Evolutionary conservation across 345 rosid genomes (phyloP), one percentile per base, ranked within the genome.

Genomic region (Hypericum perforatum): DNA sequence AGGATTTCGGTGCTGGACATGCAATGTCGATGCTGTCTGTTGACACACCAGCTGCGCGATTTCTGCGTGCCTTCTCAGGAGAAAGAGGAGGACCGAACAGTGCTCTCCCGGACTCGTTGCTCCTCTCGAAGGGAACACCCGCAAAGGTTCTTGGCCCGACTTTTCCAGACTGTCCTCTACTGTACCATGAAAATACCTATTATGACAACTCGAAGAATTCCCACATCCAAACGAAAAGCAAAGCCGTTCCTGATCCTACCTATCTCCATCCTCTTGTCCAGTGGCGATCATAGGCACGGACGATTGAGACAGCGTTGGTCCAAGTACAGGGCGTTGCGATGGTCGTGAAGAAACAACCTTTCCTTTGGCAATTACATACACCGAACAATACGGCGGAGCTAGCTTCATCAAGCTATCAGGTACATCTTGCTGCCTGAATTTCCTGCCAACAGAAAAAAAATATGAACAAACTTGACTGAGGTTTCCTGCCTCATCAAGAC

Each of bases 281-380:
- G 38, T 5, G 41, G 47, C 5, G 71, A 39, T 15, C 83, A 76
- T 61, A 43, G 60, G 66, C 69, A 84, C 40, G 89, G 85, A 10
- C 81, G 95, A 36, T 22, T 22, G 62, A n/a, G 16, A 75, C 73
- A 37, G 75, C 63, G 61, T 73, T 77, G 11, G 74, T 65, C 49
- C 32, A 22, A 22, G 32, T 22, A 71, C 70, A 16, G 64, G 62
- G 22, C 87, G 71, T 16, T 70, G 86, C 9, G 96, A 87, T 8
- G 77, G 60, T 49, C 73, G 53, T 5, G 69, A 63, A 2, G 89
- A 62, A 7, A 64, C 41, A 14, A 82, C 58, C 74, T 81, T 91
- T 60, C 98, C 96, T 67, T 86, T 86, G n/a, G 80, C 61, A 62
- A 91, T 82, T 8, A 91, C 84, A 41, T 73, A 86, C 5, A 84